Evolutionary conservation across 345 rosid genomes (phyloP), one percentile per base, ranked within the genome.

Genomic region (Populus tremula): DNA sequence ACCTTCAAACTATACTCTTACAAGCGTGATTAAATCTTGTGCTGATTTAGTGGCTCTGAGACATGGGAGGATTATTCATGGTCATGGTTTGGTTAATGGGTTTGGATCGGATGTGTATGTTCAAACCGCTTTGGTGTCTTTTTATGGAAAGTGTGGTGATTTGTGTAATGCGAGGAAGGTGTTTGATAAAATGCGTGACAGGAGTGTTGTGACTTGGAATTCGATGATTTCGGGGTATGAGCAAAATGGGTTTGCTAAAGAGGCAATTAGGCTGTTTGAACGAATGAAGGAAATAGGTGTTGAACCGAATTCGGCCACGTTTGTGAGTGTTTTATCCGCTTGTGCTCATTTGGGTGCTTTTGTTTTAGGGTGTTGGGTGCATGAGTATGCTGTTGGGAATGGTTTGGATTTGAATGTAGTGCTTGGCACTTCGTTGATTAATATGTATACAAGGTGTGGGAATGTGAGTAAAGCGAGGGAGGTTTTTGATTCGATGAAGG

Each of bases 361-460:
- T 77, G 71, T 82, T 75, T 74, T 92, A 67, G 97, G 97, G 8
- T 72, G 84, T 77, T 87, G 91, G 97, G 89, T 93, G 84, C 91
- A 91, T 76, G 86, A 87, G 67, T 86, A 84, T 54, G 77, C 89
- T 20, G 41, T 53, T 41, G 38, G 29, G 10, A 82, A 83, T 67
- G 82, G 75, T 61, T 64, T 89, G 68, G 76, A 82, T 53, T 33
- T 92, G 80, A 90, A 87, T 87, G 97, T 89, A 35, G 83, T 86
- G 79, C 89, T 94, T 20, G 95, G 94, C 39, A 90, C 97, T 71
- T 83, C 96, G 1, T 84, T 94, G 83, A 80, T 94, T 71, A 94
- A 94, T 82, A 87, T 94, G 92, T 94, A 93, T 81, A 82, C 88
- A 10, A 87, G 92, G 77, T 94, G 98, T 18, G 98, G 98, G 27